Evolutionary conservation across 306 rosid species (phyloP).

Genomic region (Hippophae gyantsensis): DNA sequence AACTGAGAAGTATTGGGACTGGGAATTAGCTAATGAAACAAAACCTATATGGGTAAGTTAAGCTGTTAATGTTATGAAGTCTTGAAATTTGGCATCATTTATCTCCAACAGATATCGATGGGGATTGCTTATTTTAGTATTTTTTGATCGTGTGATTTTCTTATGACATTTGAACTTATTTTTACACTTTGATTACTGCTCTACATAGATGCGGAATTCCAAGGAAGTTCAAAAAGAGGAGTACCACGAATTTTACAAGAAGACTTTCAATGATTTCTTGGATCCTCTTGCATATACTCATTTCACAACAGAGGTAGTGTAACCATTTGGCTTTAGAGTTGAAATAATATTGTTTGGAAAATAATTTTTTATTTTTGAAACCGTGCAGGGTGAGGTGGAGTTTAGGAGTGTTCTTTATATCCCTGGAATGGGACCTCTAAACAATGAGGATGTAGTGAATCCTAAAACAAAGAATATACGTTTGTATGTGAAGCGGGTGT

Average conservation of each 20-base stretch:
- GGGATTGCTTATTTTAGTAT: background rate
- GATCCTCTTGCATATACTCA: slow-evolving; percentile 84
- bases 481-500: slow-evolving; percentile 84
- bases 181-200: slow-evolving; percentile 3
- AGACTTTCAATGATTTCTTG: slow-evolving; percentile 76
- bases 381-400: slow-evolving; percentile 87
- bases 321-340: background rate
- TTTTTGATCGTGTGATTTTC: no score
- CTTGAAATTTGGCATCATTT: background rate
- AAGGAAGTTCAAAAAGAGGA: slow-evolving; percentile 83
- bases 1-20: slow-evolving; percentile 98
- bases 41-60: slow-evolving; percentile 95
- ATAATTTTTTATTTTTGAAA: slow-evolving; percentile 18
- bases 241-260: slow-evolving; percentile 86
- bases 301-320: slow-evolving; percentile 84
- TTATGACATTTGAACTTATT: background rate
- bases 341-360: slow-evolving; percentile 1
- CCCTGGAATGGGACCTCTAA: slow-evolving; percentile 97
- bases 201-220: slow-evolving; percentile 66
- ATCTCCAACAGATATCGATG: background rate
- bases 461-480: slow-evolving; percentile 95
- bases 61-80: slow-evolving; percentile 11
- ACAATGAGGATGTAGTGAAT: slow-evolving; percentile 84
- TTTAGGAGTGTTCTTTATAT: slow-evolving; percentile 85
- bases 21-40: slow-evolving; percentile 92